A percentile compares a stretch with the other conserved stretches of the same genome.
phyloP scores from a whole-genome alignment of 305 asterid species.

The Euphrasia arctica region DNA sequence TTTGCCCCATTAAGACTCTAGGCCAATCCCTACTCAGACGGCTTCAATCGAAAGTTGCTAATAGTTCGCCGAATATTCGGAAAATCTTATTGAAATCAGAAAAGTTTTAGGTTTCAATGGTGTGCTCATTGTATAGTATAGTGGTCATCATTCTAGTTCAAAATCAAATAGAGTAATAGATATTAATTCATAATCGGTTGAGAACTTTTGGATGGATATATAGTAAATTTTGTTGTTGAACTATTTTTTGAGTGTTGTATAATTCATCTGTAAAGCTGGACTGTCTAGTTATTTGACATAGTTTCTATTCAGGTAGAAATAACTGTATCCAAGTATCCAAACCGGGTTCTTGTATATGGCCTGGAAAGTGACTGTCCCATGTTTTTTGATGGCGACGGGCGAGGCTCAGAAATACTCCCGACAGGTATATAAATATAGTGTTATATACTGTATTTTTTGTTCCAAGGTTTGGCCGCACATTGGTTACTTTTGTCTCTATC shows the following conservation, averaged over 20 bases:
- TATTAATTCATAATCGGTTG: background rate
- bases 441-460: no score
- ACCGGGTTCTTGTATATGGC: conserved; percentile 84
- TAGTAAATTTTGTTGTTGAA: conserved; percentile 14
- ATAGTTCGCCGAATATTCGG: no score
- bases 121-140: no score
- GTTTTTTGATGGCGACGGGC: conserved; percentile 78
- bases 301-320: conserved; percentile 59
- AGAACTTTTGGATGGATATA: conserved; percentile 10
- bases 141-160: no score
- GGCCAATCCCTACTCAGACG: no score
- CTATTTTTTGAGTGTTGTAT: conserved; percentile 1
- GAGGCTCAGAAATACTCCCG: conserved; percentile 82
- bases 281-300: conserved; percentile 18
- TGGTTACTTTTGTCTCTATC: conserved; percentile 1
- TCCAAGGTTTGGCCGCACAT: no score
- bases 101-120: no score
- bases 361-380: conserved; percentile 88
- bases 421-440: conserved; percentile 49
- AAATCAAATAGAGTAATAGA: no score
- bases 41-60: no score
- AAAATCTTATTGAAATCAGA: no score
- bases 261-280: conserved; percentile 3
- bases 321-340: conserved; percentile 73
- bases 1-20: no score